A percentile compares a stretch with the other conserved stretches of the same genome.
phyloP scores from a whole-genome alignment of 805 yeast species.

The Cyberlindnera galapagoensis region DNA sequence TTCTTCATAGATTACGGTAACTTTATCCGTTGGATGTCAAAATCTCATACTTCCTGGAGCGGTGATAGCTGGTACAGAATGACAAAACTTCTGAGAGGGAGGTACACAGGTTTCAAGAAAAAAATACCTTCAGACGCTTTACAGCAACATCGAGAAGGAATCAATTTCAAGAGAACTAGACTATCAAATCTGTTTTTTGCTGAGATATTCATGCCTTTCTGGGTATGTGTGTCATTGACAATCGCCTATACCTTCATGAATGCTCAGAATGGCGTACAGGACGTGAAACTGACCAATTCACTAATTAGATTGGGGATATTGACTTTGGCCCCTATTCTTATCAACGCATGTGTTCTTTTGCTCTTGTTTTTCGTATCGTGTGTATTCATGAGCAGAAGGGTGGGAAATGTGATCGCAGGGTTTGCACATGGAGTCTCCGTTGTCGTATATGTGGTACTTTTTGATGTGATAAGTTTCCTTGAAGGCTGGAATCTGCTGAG shows the following conservation, averaged over 20 bases:
- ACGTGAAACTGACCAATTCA: conserved; percentile 47
- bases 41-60: conserved; percentile 68
- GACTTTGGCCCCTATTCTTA: conserved; percentile 40
- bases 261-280: conserved; percentile 74
- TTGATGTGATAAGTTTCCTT: conserved; percentile 58
- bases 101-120: conserved; percentile 87
- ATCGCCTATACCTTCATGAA: conserved; percentile 76
- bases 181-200: conserved; percentile 79
- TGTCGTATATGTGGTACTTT: conserved; percentile 44
- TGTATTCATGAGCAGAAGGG: too few relatives aligned
- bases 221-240: conserved; percentile 62
- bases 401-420: conserved; percentile 41
- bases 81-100: conserved; percentile 72
- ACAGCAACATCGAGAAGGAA: too few relatives aligned
- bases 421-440: conserved; percentile 49
- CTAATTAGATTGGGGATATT: conserved; percentile 54
- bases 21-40: conserved; percentile 67
- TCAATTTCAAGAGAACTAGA: conserved; percentile 47
- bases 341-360: conserved; percentile 28
- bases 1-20: conserved; percentile 63
- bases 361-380: too few relatives aligned
- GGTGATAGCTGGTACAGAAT: conserved; percentile 75
- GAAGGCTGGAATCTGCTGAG: conserved; percentile 62
- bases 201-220: conserved; percentile 68
- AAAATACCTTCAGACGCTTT: conserved; percentile 59